Conservation (phyloP, 2,329 filamentous ascomycete genomes). For the Coniochaeta sp. region DNA sequence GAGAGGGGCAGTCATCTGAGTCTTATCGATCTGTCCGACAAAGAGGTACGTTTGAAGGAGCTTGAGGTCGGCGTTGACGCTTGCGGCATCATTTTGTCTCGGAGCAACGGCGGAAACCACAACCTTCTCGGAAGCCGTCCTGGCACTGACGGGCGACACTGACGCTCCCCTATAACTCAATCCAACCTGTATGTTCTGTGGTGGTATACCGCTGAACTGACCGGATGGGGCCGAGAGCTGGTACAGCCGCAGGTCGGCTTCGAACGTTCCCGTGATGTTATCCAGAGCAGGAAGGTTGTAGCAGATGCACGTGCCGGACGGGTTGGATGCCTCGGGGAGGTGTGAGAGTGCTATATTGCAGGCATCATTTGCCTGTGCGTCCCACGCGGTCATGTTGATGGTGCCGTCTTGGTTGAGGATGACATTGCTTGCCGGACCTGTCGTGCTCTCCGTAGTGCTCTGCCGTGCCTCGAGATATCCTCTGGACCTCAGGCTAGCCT, state of each 20-base stretch:
- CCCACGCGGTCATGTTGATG: conserved; percentile 50
- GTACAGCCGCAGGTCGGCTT: conserved; percentile 70
- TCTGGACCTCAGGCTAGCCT: conserved; percentile 9
- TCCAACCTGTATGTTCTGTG: conserved; percentile 45
- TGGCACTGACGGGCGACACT: conserved; percentile 32
- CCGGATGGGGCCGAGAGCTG: conserved; percentile 54
- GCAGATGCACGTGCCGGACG: conserved; percentile 71
- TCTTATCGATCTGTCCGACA: conserved; percentile 57
- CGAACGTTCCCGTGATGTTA: conserved; percentile 59
- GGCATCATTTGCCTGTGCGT: conserved; percentile 44
- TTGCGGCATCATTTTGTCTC: conserved; percentile 10
- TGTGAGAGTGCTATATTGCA: conserved; percentile 49
- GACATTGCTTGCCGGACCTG: conserved; percentile 16
- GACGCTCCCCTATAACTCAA: conserved; percentile 48
- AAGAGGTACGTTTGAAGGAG: conserved; percentile 60
- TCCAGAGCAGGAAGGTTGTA: conserved; percentile 73
- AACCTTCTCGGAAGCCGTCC: conserved; percentile 13
- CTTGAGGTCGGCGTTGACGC: conserved; percentile 17
- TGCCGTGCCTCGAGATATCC: conserved; percentile 13
- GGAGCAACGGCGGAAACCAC: conserved; percentile 9
- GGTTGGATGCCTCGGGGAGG: conserved; percentile 57
- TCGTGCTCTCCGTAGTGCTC: conserved; percentile 12
- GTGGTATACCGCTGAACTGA: conserved; percentile 42
- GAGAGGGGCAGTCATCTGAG: conserved; percentile 45
- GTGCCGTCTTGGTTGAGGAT: conserved; percentile 31